phyloP scores from a whole-genome alignment of 306 rosid species.

The Acacia melanoxylon region DNA sequence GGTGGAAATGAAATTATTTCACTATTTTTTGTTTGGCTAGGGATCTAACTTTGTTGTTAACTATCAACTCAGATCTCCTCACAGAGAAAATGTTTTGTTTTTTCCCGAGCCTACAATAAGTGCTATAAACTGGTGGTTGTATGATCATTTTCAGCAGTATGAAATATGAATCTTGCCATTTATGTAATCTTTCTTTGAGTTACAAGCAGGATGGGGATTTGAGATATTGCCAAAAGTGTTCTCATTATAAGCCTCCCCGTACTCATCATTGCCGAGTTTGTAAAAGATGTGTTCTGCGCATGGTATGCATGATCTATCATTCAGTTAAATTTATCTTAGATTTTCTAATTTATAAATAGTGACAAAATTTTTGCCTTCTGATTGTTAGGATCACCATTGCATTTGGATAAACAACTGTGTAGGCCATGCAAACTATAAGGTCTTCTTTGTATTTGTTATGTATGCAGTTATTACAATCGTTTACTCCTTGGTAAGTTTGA shows the following conservation, averaged over 20 bases:
- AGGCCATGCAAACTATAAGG: slow-evolving; percentile 93
- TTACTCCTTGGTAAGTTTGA: slow-evolving; percentile 84
- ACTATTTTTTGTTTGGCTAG: slow-evolving; percentile 17
- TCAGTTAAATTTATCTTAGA: slow-evolving; percentile 25
- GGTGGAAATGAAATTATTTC: neutral
- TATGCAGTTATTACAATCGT: slow-evolving; percentile 84
- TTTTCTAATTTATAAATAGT: slow-evolving; percentile 35
- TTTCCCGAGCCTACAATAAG: slow-evolving; percentile 16
- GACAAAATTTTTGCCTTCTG: slow-evolving; percentile 41
- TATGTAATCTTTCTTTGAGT: slow-evolving; percentile 22
- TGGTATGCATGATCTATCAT: slow-evolving; percentile 61
- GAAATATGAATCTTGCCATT: slow-evolving; percentile 21
- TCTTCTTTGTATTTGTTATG: slow-evolving; percentile 76
- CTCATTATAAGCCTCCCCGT: slow-evolving; percentile 95
- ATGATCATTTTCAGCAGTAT: slow-evolving; percentile 9
- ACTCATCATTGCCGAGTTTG: slow-evolving; percentile 99
- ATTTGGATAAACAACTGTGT: slow-evolving; percentile 96
- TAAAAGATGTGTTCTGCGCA: slow-evolving; percentile 91
- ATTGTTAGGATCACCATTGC: slow-evolving; percentile 96
- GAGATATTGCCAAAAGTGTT: slow-evolving; percentile 95
- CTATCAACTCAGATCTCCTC: neutral
- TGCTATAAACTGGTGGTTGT: slow-evolving; percentile 21
- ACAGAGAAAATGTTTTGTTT: neutral
- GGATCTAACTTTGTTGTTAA: slow-evolving; percentile 10
- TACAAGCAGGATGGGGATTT: slow-evolving; percentile 87